Evolutionary conservation across 2,329 filamentous ascomycete species (phyloP).

Genomic region (Fonsecaea pugnacius): DNA sequence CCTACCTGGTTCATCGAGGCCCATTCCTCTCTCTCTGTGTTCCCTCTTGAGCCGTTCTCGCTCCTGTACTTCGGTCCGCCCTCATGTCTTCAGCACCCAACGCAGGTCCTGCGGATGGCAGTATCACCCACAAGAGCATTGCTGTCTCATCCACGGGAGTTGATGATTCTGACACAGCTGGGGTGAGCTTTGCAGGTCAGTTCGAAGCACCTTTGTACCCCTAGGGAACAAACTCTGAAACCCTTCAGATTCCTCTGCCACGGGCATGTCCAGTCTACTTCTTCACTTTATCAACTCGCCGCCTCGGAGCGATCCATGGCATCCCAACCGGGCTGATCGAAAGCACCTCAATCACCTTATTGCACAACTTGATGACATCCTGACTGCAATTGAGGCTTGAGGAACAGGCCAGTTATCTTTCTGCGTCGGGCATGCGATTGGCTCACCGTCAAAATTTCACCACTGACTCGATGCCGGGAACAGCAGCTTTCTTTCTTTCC

Average conservation of each 20-base stretch:
- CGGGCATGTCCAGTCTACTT: not conserved
- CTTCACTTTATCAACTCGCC: not conserved
- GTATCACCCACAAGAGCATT: slow-evolving; percentile 10
- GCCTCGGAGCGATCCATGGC: slow-evolving; percentile 4
- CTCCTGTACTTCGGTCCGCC: not conserved
- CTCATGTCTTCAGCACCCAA: not conserved
- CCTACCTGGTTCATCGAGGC: not conserved
- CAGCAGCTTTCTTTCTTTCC: not conserved
- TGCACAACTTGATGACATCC: not conserved
- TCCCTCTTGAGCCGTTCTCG: not conserved
- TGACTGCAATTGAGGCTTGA: not conserved
- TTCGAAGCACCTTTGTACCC: not conserved
- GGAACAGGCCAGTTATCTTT: not conserved
- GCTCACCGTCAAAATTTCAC: too few species aligned
- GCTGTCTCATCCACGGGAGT: not conserved
- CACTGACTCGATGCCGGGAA: too few species aligned
- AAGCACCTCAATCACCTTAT: slow-evolving; percentile 6
- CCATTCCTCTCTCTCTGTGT: not conserved
- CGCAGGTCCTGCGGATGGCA: not conserved
- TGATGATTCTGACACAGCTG: not conserved
- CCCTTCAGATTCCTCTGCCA: not conserved
- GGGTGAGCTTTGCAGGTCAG: not conserved
- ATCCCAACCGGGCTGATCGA: slow-evolving; percentile 1
- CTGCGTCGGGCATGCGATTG: not conserved
- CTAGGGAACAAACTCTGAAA: not conserved